phyloP scores from a whole-genome alignment of 2,329 filamentous ascomycete genomes.

The Paecilomyces sp. region DNA sequence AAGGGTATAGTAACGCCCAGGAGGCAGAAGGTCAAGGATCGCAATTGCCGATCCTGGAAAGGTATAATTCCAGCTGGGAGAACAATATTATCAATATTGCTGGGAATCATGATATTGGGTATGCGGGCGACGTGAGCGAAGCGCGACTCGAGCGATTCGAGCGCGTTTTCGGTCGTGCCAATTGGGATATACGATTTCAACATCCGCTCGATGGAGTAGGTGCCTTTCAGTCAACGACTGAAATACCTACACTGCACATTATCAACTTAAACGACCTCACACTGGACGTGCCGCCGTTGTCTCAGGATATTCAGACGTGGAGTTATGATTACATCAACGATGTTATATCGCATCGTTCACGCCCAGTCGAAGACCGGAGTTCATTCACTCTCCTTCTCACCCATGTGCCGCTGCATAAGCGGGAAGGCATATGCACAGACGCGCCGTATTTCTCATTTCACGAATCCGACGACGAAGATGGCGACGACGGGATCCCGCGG shows the following conservation, averaged over 20 bases:
- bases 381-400: conserved; percentile 80
- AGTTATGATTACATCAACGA: conserved; percentile 67
- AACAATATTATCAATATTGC: conserved; percentile 77
- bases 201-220: conserved; percentile 35
- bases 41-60: conserved; percentile 31
- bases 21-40: conserved; percentile 29
- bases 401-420: conserved; percentile 85
- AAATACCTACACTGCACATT: conserved; percentile 62
- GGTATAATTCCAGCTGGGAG: conserved; percentile 56
- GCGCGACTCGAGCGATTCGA: conserved; percentile 75
- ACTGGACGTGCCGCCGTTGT: conserved; percentile 73
- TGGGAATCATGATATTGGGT: conserved; percentile 95
- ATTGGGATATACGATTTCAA: conserved; percentile 78
- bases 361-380: conserved; percentile 54
- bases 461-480: conserved; percentile 55
- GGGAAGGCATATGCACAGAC: conserved; percentile 74
- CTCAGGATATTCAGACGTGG: conserved; percentile 59
- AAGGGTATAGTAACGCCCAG: conserved; percentile 23
- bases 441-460: conserved; percentile 77
- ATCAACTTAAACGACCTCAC: conserved; percentile 90
- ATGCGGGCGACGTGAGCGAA: conserved; percentile 81
- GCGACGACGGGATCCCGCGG: conserved; percentile 35
- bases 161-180: conserved; percentile 72
- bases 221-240: neutral
- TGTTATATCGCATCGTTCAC: conserved; percentile 50